phyloP scores from a whole-genome alignment of 1,139 yeast genomes.

The Candida sanyaensis region DNA sequence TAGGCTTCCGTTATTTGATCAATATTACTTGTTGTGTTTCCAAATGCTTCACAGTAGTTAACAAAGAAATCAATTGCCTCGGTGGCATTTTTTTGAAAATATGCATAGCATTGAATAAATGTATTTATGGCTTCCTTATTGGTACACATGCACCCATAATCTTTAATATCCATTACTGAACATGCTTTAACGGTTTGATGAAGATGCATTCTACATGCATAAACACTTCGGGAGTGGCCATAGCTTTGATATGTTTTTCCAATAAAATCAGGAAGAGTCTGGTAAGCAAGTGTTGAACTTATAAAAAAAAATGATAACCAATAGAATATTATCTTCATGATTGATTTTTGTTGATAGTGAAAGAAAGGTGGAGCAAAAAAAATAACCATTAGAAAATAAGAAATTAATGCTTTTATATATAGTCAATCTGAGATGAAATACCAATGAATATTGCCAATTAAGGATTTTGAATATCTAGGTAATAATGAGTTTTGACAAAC shows the following conservation, averaged over 20 bases:
- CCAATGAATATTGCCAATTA: background rate
- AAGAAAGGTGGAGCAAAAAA: background rate
- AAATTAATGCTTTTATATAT: background rate
- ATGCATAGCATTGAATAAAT: constrained; percentile 17
- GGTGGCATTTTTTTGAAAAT: constrained; percentile 6
- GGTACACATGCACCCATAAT: constrained; percentile 14
- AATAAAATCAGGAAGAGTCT: background rate
- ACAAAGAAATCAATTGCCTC: constrained; percentile 8
- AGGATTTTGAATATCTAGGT: background rate
- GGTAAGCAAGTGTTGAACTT: background rate
- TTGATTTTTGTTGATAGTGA: background rate
- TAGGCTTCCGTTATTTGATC: constrained; percentile 20
- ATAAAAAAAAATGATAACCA: background rate
- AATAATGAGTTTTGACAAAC: background rate
- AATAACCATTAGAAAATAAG: too few species aligned
- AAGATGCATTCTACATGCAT: constrained; percentile 6
- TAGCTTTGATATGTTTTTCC: constrained; percentile 6
- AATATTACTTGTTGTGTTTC: constrained; percentile 14
- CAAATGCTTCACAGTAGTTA: constrained; percentile 16
- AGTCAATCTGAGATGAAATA: background rate
- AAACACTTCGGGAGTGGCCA: constrained; percentile 3
- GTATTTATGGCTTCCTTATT: constrained; percentile 16
- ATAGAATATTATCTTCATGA: constrained; percentile 1
- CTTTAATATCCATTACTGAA: constrained; percentile 4
- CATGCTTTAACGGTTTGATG: constrained; percentile 16